phyloP scores from a whole-genome alignment of 257 asterid genomes.

The Vinca minor region DNA sequence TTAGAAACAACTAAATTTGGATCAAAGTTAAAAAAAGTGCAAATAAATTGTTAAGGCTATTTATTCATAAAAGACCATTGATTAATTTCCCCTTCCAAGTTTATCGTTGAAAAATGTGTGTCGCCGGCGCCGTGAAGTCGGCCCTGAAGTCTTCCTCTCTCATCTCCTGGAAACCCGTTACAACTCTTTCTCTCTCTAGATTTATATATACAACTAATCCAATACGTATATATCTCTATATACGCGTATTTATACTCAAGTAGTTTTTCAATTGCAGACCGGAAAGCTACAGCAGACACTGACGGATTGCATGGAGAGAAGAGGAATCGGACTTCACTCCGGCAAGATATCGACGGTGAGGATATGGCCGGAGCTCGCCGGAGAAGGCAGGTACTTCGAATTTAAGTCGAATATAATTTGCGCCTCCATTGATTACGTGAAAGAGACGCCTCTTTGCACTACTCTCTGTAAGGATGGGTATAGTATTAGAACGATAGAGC shows the following conservation, averaged over 20 bases:
- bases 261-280: constrained; percentile 37
- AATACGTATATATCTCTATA: too few species aligned
- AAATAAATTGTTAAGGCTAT: too few species aligned
- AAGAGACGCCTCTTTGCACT: constrained; percentile 67
- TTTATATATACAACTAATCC: background rate
- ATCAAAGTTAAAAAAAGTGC: too few species aligned
- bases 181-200: constrained; percentile 2
- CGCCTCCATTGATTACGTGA: constrained; percentile 55
- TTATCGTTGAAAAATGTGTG: constrained; percentile 14
- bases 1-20: too few species aligned
- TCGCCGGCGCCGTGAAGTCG: constrained; percentile 35
- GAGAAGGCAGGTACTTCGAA: constrained; percentile 60
- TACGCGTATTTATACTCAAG: background rate
- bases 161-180: constrained; percentile 71
- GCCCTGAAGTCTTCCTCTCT: constrained; percentile 33
- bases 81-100: background rate
- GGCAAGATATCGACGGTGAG: constrained; percentile 59
- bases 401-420: constrained; percentile 45
- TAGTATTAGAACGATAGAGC: constrained; percentile 69
- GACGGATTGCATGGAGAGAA: constrained; percentile 45
- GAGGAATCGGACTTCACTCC: constrained; percentile 78
- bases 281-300: constrained; percentile 81
- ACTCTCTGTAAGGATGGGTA: constrained; percentile 55
- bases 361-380: constrained; percentile 56
- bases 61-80: too few species aligned